Conservation (phyloP, 2,329 filamentous ascomycete genomes). For the Lasiodiplodia hormozganensis region DNA sequence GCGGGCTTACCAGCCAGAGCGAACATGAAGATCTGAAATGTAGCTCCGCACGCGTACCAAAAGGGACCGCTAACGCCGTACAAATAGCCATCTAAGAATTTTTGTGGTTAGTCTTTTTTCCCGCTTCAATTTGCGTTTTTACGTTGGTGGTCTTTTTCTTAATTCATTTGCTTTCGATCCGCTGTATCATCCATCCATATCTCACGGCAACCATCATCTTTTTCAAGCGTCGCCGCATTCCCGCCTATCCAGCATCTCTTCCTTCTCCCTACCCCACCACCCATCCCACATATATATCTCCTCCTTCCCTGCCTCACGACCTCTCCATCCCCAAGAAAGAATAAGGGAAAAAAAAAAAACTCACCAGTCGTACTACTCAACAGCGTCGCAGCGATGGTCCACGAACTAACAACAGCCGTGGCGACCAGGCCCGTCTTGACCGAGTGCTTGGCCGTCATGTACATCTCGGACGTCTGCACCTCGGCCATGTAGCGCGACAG, state of each 20-base stretch:
- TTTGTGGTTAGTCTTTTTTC: too few relatives aligned
- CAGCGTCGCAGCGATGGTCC: slow-evolving; percentile 31
- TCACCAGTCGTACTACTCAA: slow-evolving; percentile 28
- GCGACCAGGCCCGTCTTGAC: slow-evolving; percentile 36
- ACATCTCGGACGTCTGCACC: slow-evolving; percentile 33
- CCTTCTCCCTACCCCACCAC: not conserved
- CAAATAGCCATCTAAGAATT: slow-evolving; percentile 28
- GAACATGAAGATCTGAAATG: slow-evolving; percentile 39
- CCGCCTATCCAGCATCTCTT: not conserved
- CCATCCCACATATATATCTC: too few relatives aligned
- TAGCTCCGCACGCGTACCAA: slow-evolving; percentile 44
- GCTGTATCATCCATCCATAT: too few relatives aligned
- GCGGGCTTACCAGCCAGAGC: slow-evolving; percentile 20
- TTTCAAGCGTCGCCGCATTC: not conserved
- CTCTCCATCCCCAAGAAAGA: too few relatives aligned
- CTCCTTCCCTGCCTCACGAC: too few relatives aligned
- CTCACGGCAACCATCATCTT: too few relatives aligned
- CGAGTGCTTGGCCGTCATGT: slow-evolving; percentile 38
- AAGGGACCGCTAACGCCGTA: slow-evolving; percentile 37
- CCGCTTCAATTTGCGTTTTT: too few relatives aligned
- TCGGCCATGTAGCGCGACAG: slow-evolving; percentile 28
- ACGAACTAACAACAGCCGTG: slow-evolving; percentile 35
- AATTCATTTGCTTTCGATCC: too few relatives aligned
- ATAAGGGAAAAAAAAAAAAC: not conserved
- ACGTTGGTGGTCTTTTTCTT: too few relatives aligned